Conservation (phyloP, 495 filamentous ascomycete genomes). For the Penicillium riverlandense region DNA sequence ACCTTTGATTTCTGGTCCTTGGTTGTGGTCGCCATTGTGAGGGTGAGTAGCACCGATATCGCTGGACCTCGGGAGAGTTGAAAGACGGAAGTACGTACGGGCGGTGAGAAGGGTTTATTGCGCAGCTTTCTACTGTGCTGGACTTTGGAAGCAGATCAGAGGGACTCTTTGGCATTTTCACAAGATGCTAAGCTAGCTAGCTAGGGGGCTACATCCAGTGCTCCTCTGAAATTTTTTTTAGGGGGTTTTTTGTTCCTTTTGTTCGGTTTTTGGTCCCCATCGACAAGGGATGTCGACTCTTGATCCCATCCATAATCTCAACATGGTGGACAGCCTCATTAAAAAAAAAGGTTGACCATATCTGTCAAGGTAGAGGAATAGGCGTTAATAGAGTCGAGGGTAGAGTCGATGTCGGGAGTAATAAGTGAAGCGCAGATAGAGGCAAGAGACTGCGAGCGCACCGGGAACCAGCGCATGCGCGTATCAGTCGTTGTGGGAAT, state of each 20-base stretch:
- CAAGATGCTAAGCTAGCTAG: slow-evolving; percentile 15
- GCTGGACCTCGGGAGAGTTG: slow-evolving; percentile 8
- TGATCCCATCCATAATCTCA: no score
- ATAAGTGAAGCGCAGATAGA: not conserved
- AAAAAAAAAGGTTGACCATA: not conserved
- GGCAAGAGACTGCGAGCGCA: no score
- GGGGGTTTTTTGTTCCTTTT: slow-evolving; percentile 11
- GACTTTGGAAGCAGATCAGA: slow-evolving; percentile 7
- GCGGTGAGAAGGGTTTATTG: not conserved
- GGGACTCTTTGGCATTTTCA: slow-evolving; percentile 27
- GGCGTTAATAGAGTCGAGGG: not conserved
- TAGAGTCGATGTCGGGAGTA: not conserved
- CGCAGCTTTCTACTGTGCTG: no score
- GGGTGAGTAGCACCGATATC: slow-evolving; percentile 1
- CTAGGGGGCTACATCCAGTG: slow-evolving; percentile 16
- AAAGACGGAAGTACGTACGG: no score
- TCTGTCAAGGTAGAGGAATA: not conserved
- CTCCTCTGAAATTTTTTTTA: slow-evolving; percentile 22
- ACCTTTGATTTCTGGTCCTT: slow-evolving; percentile 42
- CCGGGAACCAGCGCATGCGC: no score
- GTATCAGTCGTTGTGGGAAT: no score
- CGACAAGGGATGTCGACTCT: not conserved
- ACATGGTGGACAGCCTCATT: no score
- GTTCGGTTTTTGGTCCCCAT: slow-evolving; percentile 5
- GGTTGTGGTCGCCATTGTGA: slow-evolving; percentile 32